A percentile compares a stretch with the other conserved stretches of the same genome.
phyloP scores from a whole-genome alignment of 2,329 filamentous ascomycete species.

The Pseudogymnoascus sp. region DNA sequence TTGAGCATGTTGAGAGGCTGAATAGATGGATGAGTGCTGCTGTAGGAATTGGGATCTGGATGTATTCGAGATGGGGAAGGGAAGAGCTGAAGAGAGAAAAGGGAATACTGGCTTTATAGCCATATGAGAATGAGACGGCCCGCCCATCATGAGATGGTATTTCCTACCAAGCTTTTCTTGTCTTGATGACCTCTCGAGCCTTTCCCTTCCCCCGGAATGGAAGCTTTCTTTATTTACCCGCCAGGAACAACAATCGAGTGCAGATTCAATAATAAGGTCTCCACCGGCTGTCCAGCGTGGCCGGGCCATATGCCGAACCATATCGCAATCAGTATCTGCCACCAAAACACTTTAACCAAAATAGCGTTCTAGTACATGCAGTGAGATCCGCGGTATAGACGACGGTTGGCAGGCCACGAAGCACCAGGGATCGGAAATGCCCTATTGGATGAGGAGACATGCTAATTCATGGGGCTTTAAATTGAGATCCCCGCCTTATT shows the following conservation, averaged over 20 bases:
- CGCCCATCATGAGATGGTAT: not conserved
- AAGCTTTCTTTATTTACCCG: constrained; percentile 3
- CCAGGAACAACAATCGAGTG: not conserved
- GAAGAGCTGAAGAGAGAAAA: not conserved
- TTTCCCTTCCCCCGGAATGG: not conserved
- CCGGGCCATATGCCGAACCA: not conserved
- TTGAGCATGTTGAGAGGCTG: constrained; percentile 8
- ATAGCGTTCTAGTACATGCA: not conserved
- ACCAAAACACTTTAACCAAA: constrained; percentile 1
- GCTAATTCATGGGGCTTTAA: not conserved
- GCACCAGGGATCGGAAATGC: not conserved
- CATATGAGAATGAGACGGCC: not conserved
- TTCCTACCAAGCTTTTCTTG: not conserved
- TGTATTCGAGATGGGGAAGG: not conserved
- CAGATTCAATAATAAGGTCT: not conserved
- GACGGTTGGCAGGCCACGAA: not conserved
- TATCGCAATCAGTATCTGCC: not conserved
- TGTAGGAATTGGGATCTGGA: not conserved
- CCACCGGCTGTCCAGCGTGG: not conserved
- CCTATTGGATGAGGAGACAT: not conserved
- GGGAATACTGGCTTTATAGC: not conserved
- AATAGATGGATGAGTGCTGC: not conserved
- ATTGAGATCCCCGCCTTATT: constrained; percentile 2
- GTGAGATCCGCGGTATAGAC: not conserved
- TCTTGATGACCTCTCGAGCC: not conserved